These are phyloP conservation scores for Kalanchoe fedtschenkoi DNA, from an alignment of 164 flowering plant genomes.

Conservation along the genomic window DNA sequence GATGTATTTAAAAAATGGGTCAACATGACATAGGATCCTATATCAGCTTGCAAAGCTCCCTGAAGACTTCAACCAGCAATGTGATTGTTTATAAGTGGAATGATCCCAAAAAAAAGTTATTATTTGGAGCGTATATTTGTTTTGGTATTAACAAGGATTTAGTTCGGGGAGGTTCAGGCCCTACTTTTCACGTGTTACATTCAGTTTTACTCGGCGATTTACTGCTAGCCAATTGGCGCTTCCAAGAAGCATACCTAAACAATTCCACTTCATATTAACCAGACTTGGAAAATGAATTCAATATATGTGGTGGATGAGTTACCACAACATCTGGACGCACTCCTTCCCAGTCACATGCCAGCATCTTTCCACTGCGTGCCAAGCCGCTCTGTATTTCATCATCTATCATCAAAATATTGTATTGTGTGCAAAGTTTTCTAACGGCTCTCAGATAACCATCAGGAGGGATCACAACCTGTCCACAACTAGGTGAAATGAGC, in stretches of 20 bases:
- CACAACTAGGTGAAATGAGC: conserved; percentile 8
- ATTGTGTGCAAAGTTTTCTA: conserved; percentile 76
- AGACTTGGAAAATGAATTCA: not conserved
- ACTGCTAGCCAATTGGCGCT: not conserved
- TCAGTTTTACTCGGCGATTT: not conserved
- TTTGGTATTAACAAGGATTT: not conserved
- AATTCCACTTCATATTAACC: not conserved
- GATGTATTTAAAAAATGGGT: no score
- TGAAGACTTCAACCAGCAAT: not conserved
- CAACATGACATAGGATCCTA: no score
- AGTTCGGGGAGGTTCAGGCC: not conserved
- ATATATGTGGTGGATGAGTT: conserved; percentile 14
- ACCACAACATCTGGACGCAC: conserved; percentile 93
- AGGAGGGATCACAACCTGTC: conserved; percentile 79
- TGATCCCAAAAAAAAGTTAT: not conserved
- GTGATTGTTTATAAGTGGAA: not conserved
- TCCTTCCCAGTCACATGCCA: conserved; percentile 96
- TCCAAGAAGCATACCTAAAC: not conserved
- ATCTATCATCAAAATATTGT: conserved; percentile 85
- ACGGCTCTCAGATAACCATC: conserved; percentile 84
- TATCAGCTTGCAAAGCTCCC: not conserved
- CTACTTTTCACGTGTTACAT: not conserved
- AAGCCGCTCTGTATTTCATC: conserved; percentile 97
- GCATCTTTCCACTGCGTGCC: conserved; percentile 79
- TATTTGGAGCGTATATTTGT: not conserved